Base-by-base conservation (phyloP, 345 rosid genomes). In the Garcia nutans region DNA sequence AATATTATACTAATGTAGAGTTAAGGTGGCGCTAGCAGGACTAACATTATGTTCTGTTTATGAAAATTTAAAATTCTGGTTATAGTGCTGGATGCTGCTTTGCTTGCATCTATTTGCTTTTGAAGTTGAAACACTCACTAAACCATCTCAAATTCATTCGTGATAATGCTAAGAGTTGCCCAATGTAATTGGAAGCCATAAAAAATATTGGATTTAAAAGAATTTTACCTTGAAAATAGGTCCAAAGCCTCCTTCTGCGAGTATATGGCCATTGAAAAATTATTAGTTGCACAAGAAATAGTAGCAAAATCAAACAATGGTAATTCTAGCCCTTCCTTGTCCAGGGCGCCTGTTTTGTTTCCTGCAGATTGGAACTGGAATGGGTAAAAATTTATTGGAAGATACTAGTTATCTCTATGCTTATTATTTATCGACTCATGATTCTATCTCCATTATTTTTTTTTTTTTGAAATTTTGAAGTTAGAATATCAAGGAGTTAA, bases 161-260 rank as follows among this genome's bases (percentile, higher is more conserved):
- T 41, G 23, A 42, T 31, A 64, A 16, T 16, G 15, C 12, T 5
- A 2, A 6, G 11, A 33, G 8, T 16, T 42, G 13, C 24, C 17
- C 47, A n/a, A 64, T 33, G 10, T 5, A 37, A 65, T 31, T 64
- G 68, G 0, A 7, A 6, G 50, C 55, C 55, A 13, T 50, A 13
- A 50, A 50, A 50, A 50, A 50, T 50, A 1, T 50, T 50, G 15
- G 15, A 1, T 50, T 50, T 13, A 7, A 8, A 11, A 11, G n/a
- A 45, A 3, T 45, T 8, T 45, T 12, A 77, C 79, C 80, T 71
- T 77, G 44, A 62, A 77, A 1, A 71, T 65, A 66, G 78, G 72
- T 63, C 86, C 84, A 69, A 81, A 84, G 20, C 86, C 82, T 66
- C 86, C 82, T 49, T 78, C 77, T 31, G 82, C 82, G 10, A 81